These are phyloP conservation scores for Lichtheimia ramosa DNA, from an alignment of 371 early-diverging fungal genomes.

Conservation along the genomic window DNA sequence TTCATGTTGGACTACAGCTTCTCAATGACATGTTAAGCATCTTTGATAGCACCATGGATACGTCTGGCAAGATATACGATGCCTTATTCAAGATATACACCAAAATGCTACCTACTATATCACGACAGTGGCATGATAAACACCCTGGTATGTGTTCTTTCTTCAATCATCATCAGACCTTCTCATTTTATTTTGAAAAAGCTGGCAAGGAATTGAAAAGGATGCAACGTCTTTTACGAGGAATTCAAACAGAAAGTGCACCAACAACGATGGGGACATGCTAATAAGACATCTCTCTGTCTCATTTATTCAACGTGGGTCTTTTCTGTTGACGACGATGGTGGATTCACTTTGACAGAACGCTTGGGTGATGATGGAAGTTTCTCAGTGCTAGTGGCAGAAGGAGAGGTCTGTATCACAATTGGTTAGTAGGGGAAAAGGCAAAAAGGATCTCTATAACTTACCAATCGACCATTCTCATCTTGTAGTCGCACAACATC, in stretches of 20 bases:
- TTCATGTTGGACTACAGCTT: background rate
- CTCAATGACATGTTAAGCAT: background rate
- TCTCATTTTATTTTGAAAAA: too few species aligned
- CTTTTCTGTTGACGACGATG: background rate
- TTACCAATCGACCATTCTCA: background rate
- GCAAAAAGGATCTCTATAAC: background rate
- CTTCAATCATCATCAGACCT: too few species aligned
- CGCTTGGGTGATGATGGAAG: background rate
- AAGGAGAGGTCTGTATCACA: too few species aligned
- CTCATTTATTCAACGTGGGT: background rate
- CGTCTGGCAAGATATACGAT: background rate
- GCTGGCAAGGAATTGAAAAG: too few species aligned
- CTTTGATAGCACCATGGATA: background rate
- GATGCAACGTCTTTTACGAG: too few species aligned
- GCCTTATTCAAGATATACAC: background rate
- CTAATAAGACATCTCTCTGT: background rate
- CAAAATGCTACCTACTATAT: background rate
- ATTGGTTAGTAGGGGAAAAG: background rate
- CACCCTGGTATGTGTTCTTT: background rate
- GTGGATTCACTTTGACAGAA: background rate
- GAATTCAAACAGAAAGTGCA: too few species aligned
- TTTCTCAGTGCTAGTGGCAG: background rate
- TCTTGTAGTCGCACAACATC: constrained; percentile 14
- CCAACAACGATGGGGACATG: too few species aligned
- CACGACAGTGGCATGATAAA: background rate